Evolutionary conservation across 352 stramenopile genomes (phyloP), one percentile per base, ranked within the genome.

Genomic region (Pythium insidiosum): DNA sequence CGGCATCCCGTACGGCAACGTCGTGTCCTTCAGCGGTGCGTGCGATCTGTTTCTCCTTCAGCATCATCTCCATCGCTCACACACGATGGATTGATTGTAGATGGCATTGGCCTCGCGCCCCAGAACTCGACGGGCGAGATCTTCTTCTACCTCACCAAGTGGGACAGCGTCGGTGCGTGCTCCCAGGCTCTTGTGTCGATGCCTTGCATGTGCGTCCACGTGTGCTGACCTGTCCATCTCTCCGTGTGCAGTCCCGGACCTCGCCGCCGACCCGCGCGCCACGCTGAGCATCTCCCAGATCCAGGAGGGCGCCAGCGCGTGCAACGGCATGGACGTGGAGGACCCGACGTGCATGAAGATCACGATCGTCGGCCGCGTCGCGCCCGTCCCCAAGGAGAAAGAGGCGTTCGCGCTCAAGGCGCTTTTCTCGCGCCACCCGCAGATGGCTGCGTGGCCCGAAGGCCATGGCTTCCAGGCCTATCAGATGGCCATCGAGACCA

Each of bases 271-370:
- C 43, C 61, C 72, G 30, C 69, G 56, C 15, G 73, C 71, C 10
- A 82, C 59, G 4, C 50, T 87, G 24, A 61, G 69, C 3, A 83
- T 89, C 47, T 73, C 73, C 18, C 72, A 79, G 53, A 67, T 61
- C 7, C 73, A 87, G 47, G 38, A 71, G 13, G 67, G 61, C 16
- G 19, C 59, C 24, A 35, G 66, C 44, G 63, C 61, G n/a, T 87
- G 71, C 50, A 78, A 81, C n/a, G n/a, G n/a, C 42, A 78, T 73
- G 58, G 76, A 89, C 41, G 61, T 69, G 9, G 56, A 79, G 52
- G 72, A 88, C 61, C 75, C 75, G 15, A 88, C 75, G 16, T 88
- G 75, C 62, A 84, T 69, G 72, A 81, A 81, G 37, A 21, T 83
- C 38, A 74, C 67, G 40, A 43, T 88, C 23, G 58, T 67, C 2